Conservation (phyloP, 192 early-diverging fungal genomes). For the Bifiguratus adelaidae region DNA sequence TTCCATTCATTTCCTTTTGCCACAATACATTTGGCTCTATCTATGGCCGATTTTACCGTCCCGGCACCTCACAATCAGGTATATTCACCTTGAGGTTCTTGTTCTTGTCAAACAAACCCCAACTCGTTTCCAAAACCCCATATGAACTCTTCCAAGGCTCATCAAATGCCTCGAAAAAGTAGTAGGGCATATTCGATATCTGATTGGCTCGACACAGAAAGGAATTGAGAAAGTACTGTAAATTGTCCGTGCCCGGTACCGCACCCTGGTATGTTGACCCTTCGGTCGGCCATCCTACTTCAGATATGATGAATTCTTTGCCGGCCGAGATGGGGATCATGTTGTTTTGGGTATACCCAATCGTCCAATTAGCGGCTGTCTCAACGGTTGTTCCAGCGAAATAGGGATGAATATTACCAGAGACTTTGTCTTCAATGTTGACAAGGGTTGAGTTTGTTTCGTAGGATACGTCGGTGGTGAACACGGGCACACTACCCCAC, state of each 20-base stretch:
- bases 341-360: constrained; percentile 38
- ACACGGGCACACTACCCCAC: constrained; percentile 24
- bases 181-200: constrained; percentile 39
- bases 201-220: constrained; percentile 51
- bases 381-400: constrained; percentile 41
- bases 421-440: constrained; percentile 40
- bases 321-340: too few relatives aligned
- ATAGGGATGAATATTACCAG: constrained; percentile 61
- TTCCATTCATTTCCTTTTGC: too few relatives aligned
- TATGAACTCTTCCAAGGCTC: constrained; percentile 51
- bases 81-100: constrained; percentile 26
- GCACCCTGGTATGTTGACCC: constrained; percentile 27
- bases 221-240: constrained; percentile 46
- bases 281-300: constrained; percentile 58
- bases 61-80: constrained; percentile 26
- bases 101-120: constrained; percentile 22
- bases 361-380: constrained; percentile 35
- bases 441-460: constrained; percentile 9
- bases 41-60: too few relatives aligned
- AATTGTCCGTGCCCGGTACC: constrained; percentile 42
- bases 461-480: constrained; percentile 25
- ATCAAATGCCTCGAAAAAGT: constrained; percentile 59
- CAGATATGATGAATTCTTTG: constrained; percentile 50
- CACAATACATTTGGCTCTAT: too few relatives aligned
- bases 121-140: constrained; percentile 24